phyloP scores from a whole-genome alignment of 257 asterid species.

The Solanum peruvianum region DNA sequence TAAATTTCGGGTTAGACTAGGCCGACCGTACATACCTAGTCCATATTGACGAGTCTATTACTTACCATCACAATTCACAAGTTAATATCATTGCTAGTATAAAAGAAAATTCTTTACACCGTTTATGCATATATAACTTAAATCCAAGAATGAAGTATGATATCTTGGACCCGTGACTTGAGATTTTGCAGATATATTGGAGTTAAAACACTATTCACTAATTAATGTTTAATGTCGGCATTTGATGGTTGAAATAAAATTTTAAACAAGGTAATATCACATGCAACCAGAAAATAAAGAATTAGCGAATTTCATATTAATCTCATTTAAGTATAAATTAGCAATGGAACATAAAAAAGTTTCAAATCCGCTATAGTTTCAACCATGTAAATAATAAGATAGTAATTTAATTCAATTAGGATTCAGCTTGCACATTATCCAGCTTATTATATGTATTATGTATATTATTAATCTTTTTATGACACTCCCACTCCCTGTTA shows the following conservation, averaged over 20 bases:
- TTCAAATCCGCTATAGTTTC: neutral
- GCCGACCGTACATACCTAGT: fast-evolving
- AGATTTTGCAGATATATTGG: neutral
- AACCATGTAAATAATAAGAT: neutral
- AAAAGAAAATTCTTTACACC: neutral
- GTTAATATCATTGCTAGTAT: neutral
- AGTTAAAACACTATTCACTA: neutral
- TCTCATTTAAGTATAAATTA: neutral
- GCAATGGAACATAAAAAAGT: neutral
- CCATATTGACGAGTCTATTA: neutral
- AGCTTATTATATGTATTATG: neutral
- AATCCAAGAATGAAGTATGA: neutral
- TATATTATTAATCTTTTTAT: neutral
- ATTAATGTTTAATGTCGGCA: neutral
- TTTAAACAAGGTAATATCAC: neutral
- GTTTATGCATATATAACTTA: neutral
- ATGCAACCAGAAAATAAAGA: neutral
- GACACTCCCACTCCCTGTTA: neutral
- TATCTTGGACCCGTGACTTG: neutral
- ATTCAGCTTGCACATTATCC: neutral
- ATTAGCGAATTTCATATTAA: neutral
- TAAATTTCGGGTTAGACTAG: too few relatives aligned
- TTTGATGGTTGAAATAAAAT: neutral
- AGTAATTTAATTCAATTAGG: neutral
- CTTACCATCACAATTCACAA: neutral